Percentiles rank a stretch among this genome's conserved stretches.
These are phyloP conservation scores for Albatrellus ellisii DNA, from an alignment of 768 basidiomycete species.

Conservation along the genomic window DNA sequence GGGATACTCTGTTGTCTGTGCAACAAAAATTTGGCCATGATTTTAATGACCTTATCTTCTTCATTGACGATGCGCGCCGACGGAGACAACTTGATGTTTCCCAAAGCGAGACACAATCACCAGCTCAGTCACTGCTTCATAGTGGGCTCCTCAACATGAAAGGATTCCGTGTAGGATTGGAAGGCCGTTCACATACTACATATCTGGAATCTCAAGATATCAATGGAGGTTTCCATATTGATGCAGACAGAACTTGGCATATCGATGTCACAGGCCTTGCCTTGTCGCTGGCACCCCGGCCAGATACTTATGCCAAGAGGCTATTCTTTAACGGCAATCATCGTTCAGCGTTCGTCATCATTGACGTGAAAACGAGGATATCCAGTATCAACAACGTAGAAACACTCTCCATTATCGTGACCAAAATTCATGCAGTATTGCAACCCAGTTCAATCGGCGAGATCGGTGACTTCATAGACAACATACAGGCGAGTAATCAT, in stretches of 20 bases:
- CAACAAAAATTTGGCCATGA: slow-evolving; percentile 87
- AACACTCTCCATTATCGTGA: slow-evolving; percentile 42
- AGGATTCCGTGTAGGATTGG: slow-evolving; percentile 71
- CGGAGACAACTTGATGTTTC: slow-evolving; percentile 12
- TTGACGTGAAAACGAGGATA: slow-evolving; percentile 45
- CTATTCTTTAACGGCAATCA: slow-evolving; percentile 42
- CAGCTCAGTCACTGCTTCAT: slow-evolving; percentile 17
- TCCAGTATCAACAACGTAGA: slow-evolving; percentile 9
- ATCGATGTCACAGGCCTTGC: slow-evolving; percentile 62
- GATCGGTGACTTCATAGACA: slow-evolving; percentile 79
- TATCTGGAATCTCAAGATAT: slow-evolving; percentile 69
- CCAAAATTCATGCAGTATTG: slow-evolving; percentile 85
- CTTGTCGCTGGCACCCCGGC: slow-evolving; percentile 67
- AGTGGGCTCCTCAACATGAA: slow-evolving; percentile 50
- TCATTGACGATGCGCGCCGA: slow-evolving; percentile 49
- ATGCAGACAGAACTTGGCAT: slow-evolving; percentile 36
- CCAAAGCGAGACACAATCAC: background rate
- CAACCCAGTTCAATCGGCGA: slow-evolving; percentile 89
- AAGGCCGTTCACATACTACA: slow-evolving; percentile 58
- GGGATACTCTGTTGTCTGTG: slow-evolving; percentile 73
- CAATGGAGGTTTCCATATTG: slow-evolving; percentile 43
- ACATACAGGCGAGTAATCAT: slow-evolving; percentile 73
- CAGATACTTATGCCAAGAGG: slow-evolving; percentile 22
- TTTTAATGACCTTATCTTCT: slow-evolving; percentile 63
- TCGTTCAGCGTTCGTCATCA: slow-evolving; percentile 70